Base-by-base conservation (phyloP, 129 eudicot species). In the Arctium minus region DNA sequence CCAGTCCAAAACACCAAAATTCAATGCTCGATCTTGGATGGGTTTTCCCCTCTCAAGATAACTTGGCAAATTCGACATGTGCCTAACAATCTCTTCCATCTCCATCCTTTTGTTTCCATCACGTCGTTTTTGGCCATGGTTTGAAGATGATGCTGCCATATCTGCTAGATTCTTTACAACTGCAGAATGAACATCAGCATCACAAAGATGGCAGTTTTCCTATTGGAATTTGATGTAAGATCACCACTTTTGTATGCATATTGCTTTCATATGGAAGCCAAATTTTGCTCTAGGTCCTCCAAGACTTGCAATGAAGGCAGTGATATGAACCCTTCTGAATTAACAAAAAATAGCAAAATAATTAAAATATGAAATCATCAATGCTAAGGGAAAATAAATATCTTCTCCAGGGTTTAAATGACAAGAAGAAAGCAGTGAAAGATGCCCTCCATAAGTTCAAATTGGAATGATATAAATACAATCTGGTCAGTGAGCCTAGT, bases 1-100 rank as follows among this genome's bases (percentile, higher is more conserved):
- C 97, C 97, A 94, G 78, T 94, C 96, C 80, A 94, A 89, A 32
- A 94, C 98, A 69, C 98, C 98, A 53, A 94, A 80, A 81, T 72
- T 92, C 84, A 91, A 88, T 39, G 93, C 88, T 85, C 88, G 89
- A 74, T 89, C 97, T 81, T 89, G 87, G 50, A 82, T 75, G 1
- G 86, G 83, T 74, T 87, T 89, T 62, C 97, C 97, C 50, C 84
- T 91, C 80, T 92, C 96, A 83, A 94, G 83, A 84, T 83, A 94
- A 86, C 75, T 87, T 1, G 98, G 98, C 78, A 94, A 87, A 73
- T 86, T 91, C 35, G 98, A 92, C 98, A 92, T 94, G 89, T 89
- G 85, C 84, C 79, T 89, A 50, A 94, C 96, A 22, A 94, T 87
- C 85, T 94, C 98, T 29, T 92, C 98, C 53, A 83, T 91, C 50